These are phyloP conservation scores for Chloris gayana DNA, from an alignment of 176 grass and related monocot genomes.

Conservation along the genomic window DNA sequence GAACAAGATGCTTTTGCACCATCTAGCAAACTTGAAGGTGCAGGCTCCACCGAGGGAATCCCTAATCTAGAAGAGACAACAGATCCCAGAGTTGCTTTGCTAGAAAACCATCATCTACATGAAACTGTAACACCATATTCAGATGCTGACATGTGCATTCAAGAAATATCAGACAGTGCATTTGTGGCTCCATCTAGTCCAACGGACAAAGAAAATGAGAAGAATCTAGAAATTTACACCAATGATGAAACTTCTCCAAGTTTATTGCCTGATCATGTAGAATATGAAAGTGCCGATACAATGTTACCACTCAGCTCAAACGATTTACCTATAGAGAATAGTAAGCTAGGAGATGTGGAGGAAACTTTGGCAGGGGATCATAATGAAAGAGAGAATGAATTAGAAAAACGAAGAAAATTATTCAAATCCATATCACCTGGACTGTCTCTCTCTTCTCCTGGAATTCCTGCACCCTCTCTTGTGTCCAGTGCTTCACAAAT, in stretches of 20 bases:
- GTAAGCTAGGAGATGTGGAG: not conserved
- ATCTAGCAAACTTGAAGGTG: not conserved
- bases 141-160: slow-evolving; percentile 44
- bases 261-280: slow-evolving; percentile 25
- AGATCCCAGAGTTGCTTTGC: slow-evolving; percentile 32
- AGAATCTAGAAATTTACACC: slow-evolving; percentile 21
- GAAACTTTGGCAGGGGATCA: slow-evolving; percentile 23
- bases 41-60: slow-evolving; percentile 20
- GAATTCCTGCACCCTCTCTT: slow-evolving; percentile 78
- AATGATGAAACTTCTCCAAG: slow-evolving; percentile 13
- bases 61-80: slow-evolving; percentile 37
- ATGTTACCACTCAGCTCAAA: slow-evolving; percentile 34
- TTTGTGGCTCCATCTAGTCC: not conserved
- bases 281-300: slow-evolving; percentile 32
- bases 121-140: slow-evolving; percentile 48
- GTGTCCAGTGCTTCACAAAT: slow-evolving; percentile 60
- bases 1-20: slow-evolving; percentile 4
- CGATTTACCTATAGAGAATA: slow-evolving; percentile 19
- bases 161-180: slow-evolving; percentile 17
- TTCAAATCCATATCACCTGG: slow-evolving; percentile 30
- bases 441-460: slow-evolving; percentile 56
- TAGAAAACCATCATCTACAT: slow-evolving; percentile 39
- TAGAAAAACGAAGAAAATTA: slow-evolving; percentile 25
- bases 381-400: slow-evolving; percentile 21
- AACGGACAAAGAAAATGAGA: slow-evolving; percentile 21